Evolutionary conservation across 176 grass and related monocot genomes (phyloP), one percentile per base, ranked within the genome.

Genomic region (Oryza punctata): DNA sequence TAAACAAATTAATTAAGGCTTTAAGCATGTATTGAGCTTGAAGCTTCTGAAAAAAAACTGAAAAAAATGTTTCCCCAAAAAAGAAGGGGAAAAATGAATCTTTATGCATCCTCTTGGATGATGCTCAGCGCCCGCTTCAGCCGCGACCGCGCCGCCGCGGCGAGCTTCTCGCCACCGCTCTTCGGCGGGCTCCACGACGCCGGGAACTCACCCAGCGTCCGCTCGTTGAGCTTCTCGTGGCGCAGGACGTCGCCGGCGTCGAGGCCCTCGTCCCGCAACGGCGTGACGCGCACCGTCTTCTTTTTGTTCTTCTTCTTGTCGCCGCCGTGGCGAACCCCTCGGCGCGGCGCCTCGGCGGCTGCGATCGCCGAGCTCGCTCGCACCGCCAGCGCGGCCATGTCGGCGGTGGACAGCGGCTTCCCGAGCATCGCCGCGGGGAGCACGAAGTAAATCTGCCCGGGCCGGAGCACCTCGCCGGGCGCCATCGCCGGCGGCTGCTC

Each of bases 341-440:
- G 52, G 6, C 52, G 77, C 5, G 26, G 71, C 3, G 65, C 59
- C 23, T 30, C 26, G 77, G 73, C 26, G 19, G 18, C 52, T 0
- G 45, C 73, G 41, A 94, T 63, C 15, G 89, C 92, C 0, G 82
- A 3, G 75, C 73, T 94, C 19, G 93, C 90, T 35, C 86, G 91
- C 35, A 83, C 84, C 12, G 93, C 93, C 0, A 92, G 67, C 28
- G 82, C 78, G 0, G 81, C 89, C 93, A 94, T 94, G 61, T 92
- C 87, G 35, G 69, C 23, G 70, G 57, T 63, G 16, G 90, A 79
- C 5, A 94, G 78, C 10, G 77, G 73, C 19, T 52, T 66, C 4
- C 6, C 69, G 7, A 65, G 77, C 73, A 73, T 30, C 10, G 90
- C 67, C 5, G 70, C 24, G 3, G 85, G 93, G 13, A 94, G 87